A percentile compares a stretch with the other conserved stretches of the same genome.
phyloP scores from a whole-genome alignment of 2,329 filamentous ascomycete genomes.

The Paramyrothecium sp. region DNA sequence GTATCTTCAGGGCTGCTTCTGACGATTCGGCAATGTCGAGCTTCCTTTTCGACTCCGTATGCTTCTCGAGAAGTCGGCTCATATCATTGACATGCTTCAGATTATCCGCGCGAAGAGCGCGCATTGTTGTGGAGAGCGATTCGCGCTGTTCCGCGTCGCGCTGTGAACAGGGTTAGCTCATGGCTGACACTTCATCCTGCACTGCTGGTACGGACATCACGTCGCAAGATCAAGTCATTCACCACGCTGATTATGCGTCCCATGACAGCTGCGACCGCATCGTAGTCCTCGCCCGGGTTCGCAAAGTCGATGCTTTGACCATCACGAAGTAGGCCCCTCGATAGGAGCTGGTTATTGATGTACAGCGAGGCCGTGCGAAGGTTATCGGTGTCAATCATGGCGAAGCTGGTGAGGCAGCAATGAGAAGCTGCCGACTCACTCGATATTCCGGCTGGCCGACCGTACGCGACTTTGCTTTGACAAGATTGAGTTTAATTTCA shows the following conservation, averaged over 20 bases:
- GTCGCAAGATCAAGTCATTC: conserved; percentile 86
- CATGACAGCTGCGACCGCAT: conserved; percentile 63
- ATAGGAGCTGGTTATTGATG: conserved; percentile 71
- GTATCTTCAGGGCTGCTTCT: conserved; percentile 66
- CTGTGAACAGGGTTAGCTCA: conserved; percentile 40
- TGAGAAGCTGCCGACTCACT: background rate
- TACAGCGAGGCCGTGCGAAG: conserved; percentile 67
- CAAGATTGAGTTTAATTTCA: background rate
- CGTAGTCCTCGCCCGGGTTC: conserved; percentile 61
- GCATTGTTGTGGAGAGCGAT: conserved; percentile 74
- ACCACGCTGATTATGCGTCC: conserved; percentile 87
- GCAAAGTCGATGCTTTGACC: conserved; percentile 81
- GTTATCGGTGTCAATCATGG: conserved; percentile 59
- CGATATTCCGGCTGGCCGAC: background rate
- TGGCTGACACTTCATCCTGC: background rate
- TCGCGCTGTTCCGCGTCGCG: conserved; percentile 89
- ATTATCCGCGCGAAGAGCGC: conserved; percentile 71
- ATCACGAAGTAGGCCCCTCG: conserved; percentile 63
- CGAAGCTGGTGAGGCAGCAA: conserved; percentile 11
- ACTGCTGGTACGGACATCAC: conserved; percentile 62
- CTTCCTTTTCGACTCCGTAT: conserved; percentile 53
- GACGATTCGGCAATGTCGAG: conserved; percentile 64
- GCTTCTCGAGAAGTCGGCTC: conserved; percentile 53
- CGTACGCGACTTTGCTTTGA: background rate
- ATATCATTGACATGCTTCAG: conserved; percentile 71